Evolutionary conservation across 2,329 filamentous ascomycete species (phyloP).

Genomic region (Aspergillus ustus): DNA sequence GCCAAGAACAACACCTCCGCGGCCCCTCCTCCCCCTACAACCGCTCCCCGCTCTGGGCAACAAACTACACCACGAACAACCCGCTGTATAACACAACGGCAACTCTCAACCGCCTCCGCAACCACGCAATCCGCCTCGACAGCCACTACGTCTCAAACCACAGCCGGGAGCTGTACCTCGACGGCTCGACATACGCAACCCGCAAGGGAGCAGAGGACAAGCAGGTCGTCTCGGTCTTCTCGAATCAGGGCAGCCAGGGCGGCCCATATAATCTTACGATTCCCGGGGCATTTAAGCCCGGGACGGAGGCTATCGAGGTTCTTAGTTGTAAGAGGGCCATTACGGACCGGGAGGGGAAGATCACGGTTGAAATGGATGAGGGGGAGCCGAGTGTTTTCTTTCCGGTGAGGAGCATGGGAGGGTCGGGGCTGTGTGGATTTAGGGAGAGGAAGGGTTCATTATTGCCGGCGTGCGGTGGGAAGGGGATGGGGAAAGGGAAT

Average conservation of each 20-base stretch:
- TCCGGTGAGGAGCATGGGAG: conserved; percentile 28
- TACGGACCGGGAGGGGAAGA: conserved; percentile 25
- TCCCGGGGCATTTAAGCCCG: conserved; percentile 29
- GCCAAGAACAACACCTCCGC: conserved; percentile 65
- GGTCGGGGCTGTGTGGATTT: conserved; percentile 34
- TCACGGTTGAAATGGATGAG: conserved; percentile 30
- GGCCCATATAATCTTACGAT: conserved; percentile 35
- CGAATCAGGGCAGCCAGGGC: conserved; percentile 43
- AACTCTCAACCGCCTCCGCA: conserved; percentile 49
- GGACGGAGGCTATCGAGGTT: conserved; percentile 30
- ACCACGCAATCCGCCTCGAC: conserved; percentile 42
- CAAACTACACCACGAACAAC: conserved; percentile 42
- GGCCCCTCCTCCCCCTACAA: conserved; percentile 53
- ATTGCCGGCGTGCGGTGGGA: not conserved
- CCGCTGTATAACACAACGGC: conserved; percentile 44
- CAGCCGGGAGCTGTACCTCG: conserved; percentile 45
- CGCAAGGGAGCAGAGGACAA: conserved; percentile 48
- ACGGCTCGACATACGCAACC: conserved; percentile 46
- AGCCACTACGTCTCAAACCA: conserved; percentile 43
- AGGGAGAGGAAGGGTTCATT: not conserved
- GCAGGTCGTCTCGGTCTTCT: conserved; percentile 50
- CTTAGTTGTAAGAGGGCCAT: conserved; percentile 31
- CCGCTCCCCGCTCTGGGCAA: conserved; percentile 60
- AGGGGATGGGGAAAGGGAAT: not conserved
- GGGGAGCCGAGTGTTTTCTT: conserved; percentile 37